Conservation (phyloP, 306 rosid species). For the Pueraria montana region DNA sequence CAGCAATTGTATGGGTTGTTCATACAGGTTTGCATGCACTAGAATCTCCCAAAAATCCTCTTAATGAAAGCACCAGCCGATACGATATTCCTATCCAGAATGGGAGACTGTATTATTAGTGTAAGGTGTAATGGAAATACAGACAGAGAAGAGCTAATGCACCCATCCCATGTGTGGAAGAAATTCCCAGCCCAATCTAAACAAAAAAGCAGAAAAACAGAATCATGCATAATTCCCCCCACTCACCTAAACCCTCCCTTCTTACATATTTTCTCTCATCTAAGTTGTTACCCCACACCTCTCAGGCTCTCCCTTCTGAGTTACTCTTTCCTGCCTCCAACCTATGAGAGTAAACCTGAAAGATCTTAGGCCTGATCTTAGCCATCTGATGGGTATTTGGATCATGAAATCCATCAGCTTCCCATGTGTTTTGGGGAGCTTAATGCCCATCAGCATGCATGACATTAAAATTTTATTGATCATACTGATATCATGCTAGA, state of each 20-base stretch:
- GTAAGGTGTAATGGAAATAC: not conserved
- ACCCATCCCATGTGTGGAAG: too few relatives aligned
- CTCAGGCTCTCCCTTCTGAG: not conserved
- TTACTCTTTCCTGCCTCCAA: not conserved
- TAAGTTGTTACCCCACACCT: not conserved
- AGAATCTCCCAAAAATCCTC: not conserved
- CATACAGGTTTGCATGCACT: not conserved
- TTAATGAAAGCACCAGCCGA: not conserved
- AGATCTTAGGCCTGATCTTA: not conserved
- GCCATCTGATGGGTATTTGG: not conserved
- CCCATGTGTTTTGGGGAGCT: not conserved
- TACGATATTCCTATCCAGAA: not conserved
- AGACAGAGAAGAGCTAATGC: not conserved
- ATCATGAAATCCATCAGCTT: constrained; percentile 1
- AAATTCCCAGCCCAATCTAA: not conserved
- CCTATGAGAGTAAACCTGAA: not conserved
- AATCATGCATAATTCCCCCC: not conserved
- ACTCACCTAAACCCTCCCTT: not conserved
- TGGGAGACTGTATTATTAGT: not conserved
- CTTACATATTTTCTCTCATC: not conserved
- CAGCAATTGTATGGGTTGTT: not conserved
- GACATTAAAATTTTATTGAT: not conserved
- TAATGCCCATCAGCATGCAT: constrained; percentile 18
- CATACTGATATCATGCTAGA: not conserved
- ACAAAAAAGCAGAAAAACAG: not conserved